Evolutionary conservation across 441 rosid species (phyloP), one percentile per base, ranked within the genome.

Genomic region (Populus hybrid): DNA sequence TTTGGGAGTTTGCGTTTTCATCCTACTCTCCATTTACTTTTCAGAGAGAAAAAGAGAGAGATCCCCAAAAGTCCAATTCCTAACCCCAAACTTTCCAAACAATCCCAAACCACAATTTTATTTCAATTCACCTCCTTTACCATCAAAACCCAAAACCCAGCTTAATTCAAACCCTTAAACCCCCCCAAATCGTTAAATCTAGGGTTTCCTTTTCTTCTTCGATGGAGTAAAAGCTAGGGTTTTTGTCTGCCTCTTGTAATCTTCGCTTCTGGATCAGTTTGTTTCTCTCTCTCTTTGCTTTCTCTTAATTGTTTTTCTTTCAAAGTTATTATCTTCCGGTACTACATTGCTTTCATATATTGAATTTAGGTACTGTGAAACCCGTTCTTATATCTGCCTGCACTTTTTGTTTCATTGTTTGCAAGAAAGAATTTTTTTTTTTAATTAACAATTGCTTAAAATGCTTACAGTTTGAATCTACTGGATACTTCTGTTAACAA

Each of bases 201-300:
- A 71, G 80, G 80, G 70, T 46, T 46, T 14, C 5, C 1, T 46
- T 71, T 70, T 77, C 75, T 20, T 70, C 74, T 70, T 54, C 79
- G 61, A 69, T 76, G 73, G 68, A 2, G 20, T 77, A 23, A 36
- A 57, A 23, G 32, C 59, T 21, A 63, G 8, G 35, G 69, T 10
- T 64, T 69, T 73, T 36, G 38, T 21, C 68, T 11, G 18, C 4
- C 69, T 38, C 59, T 36, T 42, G 32, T 5, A 71, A 23, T 16
- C 74, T 71, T 42, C 10, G 66, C 5, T 3, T 64, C 32, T 21
- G 11, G 77, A 69, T 74, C 57, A 74, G 70, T 34, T 65, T 40
- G n/a, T 74, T 23, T 74, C 70, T 36, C 63, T 35, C 23, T 35
- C 63, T 23, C 23, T 34, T 12, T 35, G 57, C 32, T 12, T n/a